These are phyloP conservation scores for Xanthoconium purpureum DNA, from an alignment of 768 basidiomycete species.

Conservation along the genomic window DNA sequence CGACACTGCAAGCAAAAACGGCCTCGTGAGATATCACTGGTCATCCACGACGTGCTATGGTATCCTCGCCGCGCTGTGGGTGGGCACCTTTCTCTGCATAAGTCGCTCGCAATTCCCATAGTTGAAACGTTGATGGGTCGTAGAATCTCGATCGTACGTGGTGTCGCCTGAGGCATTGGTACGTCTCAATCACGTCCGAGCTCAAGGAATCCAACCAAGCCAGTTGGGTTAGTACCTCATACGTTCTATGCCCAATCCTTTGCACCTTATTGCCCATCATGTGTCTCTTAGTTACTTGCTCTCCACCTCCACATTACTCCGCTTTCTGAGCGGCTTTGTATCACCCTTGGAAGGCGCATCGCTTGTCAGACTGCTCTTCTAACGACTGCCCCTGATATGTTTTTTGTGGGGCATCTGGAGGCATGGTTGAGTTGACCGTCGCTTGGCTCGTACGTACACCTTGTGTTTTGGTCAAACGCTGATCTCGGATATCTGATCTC, in stretches of 20 bases:
- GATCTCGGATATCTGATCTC: neutral
- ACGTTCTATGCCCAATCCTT: neutral
- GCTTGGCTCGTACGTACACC: conserved; percentile 29
- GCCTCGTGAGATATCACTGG: conserved; percentile 48
- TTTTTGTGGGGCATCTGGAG: conserved; percentile 7
- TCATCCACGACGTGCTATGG: conserved; percentile 52
- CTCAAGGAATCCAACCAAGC: conserved; percentile 28
- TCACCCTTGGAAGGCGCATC: conserved; percentile 9
- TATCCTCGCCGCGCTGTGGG: conserved; percentile 68
- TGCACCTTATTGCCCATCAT: too few species aligned
- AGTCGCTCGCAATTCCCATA: neutral
- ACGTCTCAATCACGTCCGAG: conserved; percentile 19
- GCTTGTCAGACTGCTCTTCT: conserved; percentile 15
- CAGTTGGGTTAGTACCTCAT: conserved; percentile 28
- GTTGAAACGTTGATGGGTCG: too few species aligned
- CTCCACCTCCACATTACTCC: conserved; percentile 16
- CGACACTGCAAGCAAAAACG: neutral
- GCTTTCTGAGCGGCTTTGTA: conserved; percentile 17
- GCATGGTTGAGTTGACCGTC: conserved; percentile 8
- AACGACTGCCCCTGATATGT: conserved; percentile 8
- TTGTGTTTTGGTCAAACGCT: neutral
- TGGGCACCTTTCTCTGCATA: conserved; percentile 68
- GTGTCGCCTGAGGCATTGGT: too few species aligned
- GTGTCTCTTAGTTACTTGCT: conserved; percentile 4
- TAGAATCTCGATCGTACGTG: conserved; percentile 4